Percentiles rank a stretch among this genome's conserved stretches.
Conservation (phyloP, 257 asterid species). For the Solanum peruvianum region DNA sequence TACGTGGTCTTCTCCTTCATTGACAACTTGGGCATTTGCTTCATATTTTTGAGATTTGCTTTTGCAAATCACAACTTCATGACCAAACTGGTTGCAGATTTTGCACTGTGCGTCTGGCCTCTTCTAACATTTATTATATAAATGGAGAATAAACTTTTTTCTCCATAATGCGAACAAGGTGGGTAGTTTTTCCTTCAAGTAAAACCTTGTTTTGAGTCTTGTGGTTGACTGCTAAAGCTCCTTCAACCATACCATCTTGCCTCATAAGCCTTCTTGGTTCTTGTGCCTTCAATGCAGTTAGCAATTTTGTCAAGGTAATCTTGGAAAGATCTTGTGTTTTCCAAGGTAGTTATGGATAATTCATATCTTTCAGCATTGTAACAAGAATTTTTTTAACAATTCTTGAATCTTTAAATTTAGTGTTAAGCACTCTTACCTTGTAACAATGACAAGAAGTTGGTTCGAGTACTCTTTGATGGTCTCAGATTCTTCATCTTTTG, state of each 20-base stretch:
- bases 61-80: background rate
- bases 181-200: background rate
- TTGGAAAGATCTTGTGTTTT: background rate
- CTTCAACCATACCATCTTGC: background rate
- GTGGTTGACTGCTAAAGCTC: background rate
- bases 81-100: background rate
- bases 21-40: background rate
- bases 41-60: too few relatives aligned
- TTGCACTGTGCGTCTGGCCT: background rate
- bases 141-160: background rate
- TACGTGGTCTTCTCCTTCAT: background rate
- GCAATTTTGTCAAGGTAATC: background rate
- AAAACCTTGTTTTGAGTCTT: background rate
- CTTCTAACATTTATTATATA: too few relatives aligned
- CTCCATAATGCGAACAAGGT: background rate
- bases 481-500: background rate
- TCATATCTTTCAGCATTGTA: background rate
- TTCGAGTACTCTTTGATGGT: background rate
- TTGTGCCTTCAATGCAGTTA: background rate
- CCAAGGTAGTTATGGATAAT: background rate
- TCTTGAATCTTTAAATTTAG: background rate
- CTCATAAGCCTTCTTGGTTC: background rate
- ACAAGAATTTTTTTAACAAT: too few relatives aligned
- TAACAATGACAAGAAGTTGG: background rate
- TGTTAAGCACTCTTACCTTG: background rate